These are phyloP conservation scores for Cryphonectria carpinicola DNA, from an alignment of 2,329 filamentous ascomycete species.

Conservation along the genomic window DNA sequence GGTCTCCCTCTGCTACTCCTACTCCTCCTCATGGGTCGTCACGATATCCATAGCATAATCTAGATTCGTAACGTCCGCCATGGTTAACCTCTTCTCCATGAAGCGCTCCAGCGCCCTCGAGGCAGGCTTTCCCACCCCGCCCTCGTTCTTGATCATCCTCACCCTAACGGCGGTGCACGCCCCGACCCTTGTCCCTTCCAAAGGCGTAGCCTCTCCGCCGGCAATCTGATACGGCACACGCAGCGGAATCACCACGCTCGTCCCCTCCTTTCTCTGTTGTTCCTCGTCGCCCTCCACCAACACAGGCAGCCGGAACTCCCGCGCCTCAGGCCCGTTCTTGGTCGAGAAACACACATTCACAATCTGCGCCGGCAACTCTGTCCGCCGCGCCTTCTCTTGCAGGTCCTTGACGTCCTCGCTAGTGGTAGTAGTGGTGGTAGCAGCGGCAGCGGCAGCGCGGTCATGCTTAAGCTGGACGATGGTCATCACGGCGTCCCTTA, in stretches of 20 bases:
- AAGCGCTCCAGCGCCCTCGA: slow-evolving; percentile 34
- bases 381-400: not conserved
- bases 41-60: slow-evolving; percentile 30
- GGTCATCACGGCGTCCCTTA: slow-evolving; percentile 19
- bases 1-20: not conserved
- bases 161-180: slow-evolving; percentile 33
- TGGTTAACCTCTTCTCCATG: slow-evolving; percentile 16
- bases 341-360: slow-evolving; percentile 27
- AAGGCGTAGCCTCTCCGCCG: slow-evolving; percentile 10
- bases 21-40: slow-evolving; percentile 11
- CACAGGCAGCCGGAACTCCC: slow-evolving; percentile 23
- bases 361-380: slow-evolving; percentile 3
- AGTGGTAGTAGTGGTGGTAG: not conserved
- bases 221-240: slow-evolving; percentile 22
- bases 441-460: not conserved
- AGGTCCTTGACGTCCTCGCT: not conserved
- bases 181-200: not conserved
- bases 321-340: not conserved
- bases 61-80: slow-evolving; percentile 22
- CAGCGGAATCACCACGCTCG: slow-evolving; percentile 31
- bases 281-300: slow-evolving; percentile 15
- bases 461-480: slow-evolving; percentile 10
- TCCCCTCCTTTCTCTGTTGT: not conserved
- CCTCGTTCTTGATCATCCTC: slow-evolving; percentile 41
- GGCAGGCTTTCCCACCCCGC: slow-evolving; percentile 37